Conservation (phyloP, 2,329 filamentous ascomycete species). For the Tolypocladium pustulatum region DNA sequence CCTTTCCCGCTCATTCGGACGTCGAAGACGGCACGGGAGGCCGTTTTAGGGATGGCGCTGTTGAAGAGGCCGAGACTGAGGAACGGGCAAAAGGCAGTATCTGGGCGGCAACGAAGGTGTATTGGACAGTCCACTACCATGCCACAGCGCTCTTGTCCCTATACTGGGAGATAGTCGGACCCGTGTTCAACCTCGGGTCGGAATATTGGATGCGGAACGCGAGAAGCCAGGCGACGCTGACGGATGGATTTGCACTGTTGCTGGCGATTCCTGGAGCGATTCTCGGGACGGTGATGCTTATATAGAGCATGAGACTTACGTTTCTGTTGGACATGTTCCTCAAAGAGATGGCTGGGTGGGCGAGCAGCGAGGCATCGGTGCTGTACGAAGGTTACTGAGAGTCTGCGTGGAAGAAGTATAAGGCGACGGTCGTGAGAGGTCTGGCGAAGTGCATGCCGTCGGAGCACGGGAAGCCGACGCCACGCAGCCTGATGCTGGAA, state of each 20-base stretch:
- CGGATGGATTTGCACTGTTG: slow-evolving; percentile 13
- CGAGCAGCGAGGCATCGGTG: not conserved
- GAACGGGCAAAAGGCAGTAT: not conserved
- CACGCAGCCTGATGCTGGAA: not conserved
- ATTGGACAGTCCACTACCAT: slow-evolving; percentile 2
- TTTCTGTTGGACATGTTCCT: slow-evolving; percentile 9
- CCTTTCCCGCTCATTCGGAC: slow-evolving; percentile 15
- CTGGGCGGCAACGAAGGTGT: slow-evolving; percentile 3
- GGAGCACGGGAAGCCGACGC: not conserved
- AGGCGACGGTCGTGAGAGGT: not conserved
- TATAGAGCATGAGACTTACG: slow-evolving; percentile 16
- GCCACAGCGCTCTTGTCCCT: slow-evolving; percentile 9
- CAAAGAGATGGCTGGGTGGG: slow-evolving; percentile 1
- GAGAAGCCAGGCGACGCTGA: slow-evolving; percentile 11
- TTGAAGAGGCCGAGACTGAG: not conserved
- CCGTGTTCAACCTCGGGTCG: slow-evolving; percentile 27
- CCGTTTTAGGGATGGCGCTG: slow-evolving; percentile 11
- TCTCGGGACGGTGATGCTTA: slow-evolving; percentile 9
- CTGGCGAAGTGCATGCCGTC: not conserved
- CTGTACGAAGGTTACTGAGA: not conserved
- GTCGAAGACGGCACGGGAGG: slow-evolving; percentile 17
- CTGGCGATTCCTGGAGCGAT: slow-evolving; percentile 17
- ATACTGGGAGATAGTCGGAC: slow-evolving; percentile 26
- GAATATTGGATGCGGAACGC: slow-evolving; percentile 19
- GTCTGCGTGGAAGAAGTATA: not conserved